Evolutionary conservation across 106 monocot genomes (phyloP).

Genomic region (Cymbidium sinense): DNA sequence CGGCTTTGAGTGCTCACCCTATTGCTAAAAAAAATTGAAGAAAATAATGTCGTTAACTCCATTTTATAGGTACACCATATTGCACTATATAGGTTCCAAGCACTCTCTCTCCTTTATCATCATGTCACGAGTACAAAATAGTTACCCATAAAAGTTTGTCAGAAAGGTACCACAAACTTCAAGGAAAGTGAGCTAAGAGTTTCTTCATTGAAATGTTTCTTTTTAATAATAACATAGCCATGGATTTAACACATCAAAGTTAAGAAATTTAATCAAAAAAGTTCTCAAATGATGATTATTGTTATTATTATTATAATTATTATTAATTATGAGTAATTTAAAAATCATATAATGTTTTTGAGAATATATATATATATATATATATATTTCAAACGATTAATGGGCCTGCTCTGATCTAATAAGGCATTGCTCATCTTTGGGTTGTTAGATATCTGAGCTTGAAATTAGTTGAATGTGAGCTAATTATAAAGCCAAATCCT

Average conservation of each 20-base stretch:
- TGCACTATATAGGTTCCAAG: background rate
- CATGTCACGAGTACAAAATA: background rate
- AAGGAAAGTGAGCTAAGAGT: background rate
- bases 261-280: background rate
- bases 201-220: background rate
- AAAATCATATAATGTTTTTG: too few species aligned
- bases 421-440: too few species aligned
- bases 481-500: too few species aligned
- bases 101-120: background rate
- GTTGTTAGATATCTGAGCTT: too few species aligned
- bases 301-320: background rate
- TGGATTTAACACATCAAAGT: background rate
- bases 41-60: background rate
- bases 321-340: too few species aligned
- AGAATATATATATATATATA: too few species aligned
- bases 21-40: too few species aligned
- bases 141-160: background rate
- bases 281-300: background rate
- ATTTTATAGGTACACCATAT: too few species aligned
- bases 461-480: too few species aligned
- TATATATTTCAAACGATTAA: too few species aligned
- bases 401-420: too few species aligned
- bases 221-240: background rate
- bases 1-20: too few species aligned
- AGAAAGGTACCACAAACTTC: background rate